Conservation (phyloP, 257 asterid genomes). For the Gentiana straminea region DNA sequence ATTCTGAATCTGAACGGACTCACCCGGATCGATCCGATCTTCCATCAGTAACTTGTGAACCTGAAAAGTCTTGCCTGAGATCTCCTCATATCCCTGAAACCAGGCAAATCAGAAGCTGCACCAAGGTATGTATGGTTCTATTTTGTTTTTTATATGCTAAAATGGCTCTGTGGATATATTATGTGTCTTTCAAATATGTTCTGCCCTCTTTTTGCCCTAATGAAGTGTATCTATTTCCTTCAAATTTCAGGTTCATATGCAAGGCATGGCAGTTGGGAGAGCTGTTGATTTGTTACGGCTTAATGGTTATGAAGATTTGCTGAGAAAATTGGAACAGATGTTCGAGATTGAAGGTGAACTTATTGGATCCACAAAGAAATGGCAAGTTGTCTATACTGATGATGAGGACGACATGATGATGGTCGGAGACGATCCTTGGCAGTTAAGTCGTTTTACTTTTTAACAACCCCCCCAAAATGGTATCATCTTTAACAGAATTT, state of each 20-base stretch:
- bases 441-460: constrained; percentile 43
- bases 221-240: background rate
- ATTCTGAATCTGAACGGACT: constrained; percentile 64
- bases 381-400: constrained; percentile 97
- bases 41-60: constrained; percentile 61
- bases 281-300: constrained; percentile 81
- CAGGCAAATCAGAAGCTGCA: constrained; percentile 74
- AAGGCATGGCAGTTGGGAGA: constrained; percentile 92
- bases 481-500: too few relatives aligned
- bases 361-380: constrained; percentile 57
- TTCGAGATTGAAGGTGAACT: constrained; percentile 84
- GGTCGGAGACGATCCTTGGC: constrained; percentile 99
- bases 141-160: constrained; percentile 1
- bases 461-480: too few relatives aligned
- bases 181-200: background rate
- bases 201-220: background rate
- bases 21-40: constrained; percentile 42
- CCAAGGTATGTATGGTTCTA: constrained; percentile 43
- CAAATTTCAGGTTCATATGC: constrained; percentile 70
- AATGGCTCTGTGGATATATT: background rate
- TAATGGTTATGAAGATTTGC: constrained; percentile 71
- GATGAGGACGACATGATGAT: constrained; percentile 97
- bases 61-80: constrained; percentile 61
- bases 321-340: constrained; percentile 80
- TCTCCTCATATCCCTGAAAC: constrained; percentile 58